Evolutionary conservation across 2,329 filamentous ascomycete genomes (phyloP).

Genomic region (Bertia moriformis): DNA sequence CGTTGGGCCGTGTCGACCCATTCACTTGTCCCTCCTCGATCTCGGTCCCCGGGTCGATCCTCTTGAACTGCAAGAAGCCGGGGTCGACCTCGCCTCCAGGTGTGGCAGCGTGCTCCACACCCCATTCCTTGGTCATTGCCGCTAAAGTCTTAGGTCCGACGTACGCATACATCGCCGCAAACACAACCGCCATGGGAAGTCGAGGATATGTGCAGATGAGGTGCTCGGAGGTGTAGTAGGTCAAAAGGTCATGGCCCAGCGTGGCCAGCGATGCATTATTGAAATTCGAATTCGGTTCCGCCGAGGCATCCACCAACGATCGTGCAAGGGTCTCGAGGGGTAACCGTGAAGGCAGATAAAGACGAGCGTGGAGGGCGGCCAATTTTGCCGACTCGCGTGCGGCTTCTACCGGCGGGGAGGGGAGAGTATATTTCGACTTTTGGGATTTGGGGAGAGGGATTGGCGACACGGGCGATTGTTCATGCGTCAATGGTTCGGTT

Average conservation of each 20-base stretch:
- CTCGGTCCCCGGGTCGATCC: slow-evolving; percentile 25
- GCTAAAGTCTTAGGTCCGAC: slow-evolving; percentile 62
- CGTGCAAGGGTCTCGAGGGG: slow-evolving; percentile 77
- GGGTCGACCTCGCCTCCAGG: slow-evolving; percentile 87
- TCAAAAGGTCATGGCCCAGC: slow-evolving; percentile 69
- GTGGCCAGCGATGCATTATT: slow-evolving; percentile 79
- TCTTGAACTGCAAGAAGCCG: slow-evolving; percentile 69
- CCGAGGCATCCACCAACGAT: slow-evolving; percentile 71
- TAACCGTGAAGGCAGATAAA: slow-evolving; percentile 67
- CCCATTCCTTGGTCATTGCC: slow-evolving; percentile 71
- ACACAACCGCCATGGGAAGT: slow-evolving; percentile 75
- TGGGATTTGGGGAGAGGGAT: neutral
- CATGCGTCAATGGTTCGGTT: slow-evolving; percentile 2
- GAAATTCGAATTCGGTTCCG: slow-evolving; percentile 64
- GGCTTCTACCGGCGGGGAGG: slow-evolving; percentile 56
- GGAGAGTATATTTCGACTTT: slow-evolving; percentile 27
- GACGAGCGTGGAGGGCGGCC: slow-evolving; percentile 77
- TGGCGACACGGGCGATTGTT: neutral
- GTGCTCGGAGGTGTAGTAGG: slow-evolving; percentile 79
- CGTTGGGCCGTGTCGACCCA: slow-evolving; percentile 31
- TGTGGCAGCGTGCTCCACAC: slow-evolving; percentile 72
- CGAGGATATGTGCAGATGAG: slow-evolving; percentile 81
- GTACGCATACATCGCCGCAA: slow-evolving; percentile 74
- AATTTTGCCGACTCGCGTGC: slow-evolving; percentile 72
- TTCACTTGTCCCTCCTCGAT: slow-evolving; percentile 33